Base-by-base conservation (phyloP, 2,329 filamentous ascomycete species). In the Fusarium phyllophilum region DNA sequence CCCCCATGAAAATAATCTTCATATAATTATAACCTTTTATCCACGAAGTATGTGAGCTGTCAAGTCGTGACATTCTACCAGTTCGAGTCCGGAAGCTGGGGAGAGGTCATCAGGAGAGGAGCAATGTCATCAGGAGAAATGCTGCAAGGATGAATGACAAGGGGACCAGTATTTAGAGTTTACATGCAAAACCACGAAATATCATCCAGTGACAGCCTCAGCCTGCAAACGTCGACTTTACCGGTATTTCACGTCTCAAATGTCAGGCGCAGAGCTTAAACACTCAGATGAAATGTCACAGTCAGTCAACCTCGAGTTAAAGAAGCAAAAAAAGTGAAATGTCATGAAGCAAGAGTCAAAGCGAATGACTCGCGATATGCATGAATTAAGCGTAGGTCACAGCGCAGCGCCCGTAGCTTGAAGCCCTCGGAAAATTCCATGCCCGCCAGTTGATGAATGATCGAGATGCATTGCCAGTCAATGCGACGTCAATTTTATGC, bases 141-240 rank as follows among this genome's bases (percentile, higher is more conserved):
- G 34, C n/a, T 45, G n/a, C 57, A 63, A 26, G 48, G 45, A 29
- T 51, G 54, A 22, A 22, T 10, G 17, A 36, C 34, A 36, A 33
- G 26, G 56, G 64, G 7, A 33, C 65, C 66, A 33, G 24, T 57
- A 14, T 65, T 70, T 66, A 70, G 59, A 70, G 66, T 70, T 65
- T 58, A 10, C 14, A 24, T 31, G 18, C 33, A 41, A 56, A 24
- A 29, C 51, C 51, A 39, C n/a, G 34, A 39, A 39, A 41, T n/a
- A 41, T n/a, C 51, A 38, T 29, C 26, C 24, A 29, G 51, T 55
- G 51, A 55, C 51, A 41, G 51, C 5, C 15, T 22, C 24, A 41
- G 51, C 11, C 34, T 55, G 51, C 20, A 41, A 55, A 55, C 34
- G 24, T 55, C 34, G 17, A 52, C 18, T 26, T 22, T 20, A 7